Conservation (phyloP, 345 rosid genomes). For the Eucalyptus albens region DNA sequence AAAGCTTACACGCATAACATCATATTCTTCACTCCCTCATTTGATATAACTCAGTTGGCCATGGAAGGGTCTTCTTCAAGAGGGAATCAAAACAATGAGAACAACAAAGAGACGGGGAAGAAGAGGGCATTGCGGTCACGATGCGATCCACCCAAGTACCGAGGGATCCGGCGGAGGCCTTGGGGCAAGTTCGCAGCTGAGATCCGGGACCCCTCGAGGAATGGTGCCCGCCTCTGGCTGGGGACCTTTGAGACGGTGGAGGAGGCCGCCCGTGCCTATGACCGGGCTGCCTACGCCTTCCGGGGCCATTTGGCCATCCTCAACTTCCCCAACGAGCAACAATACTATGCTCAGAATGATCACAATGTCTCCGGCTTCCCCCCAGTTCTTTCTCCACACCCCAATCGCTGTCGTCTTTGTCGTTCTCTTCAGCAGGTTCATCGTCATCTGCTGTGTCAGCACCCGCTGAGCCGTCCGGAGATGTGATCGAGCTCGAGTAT, state of each 20-base stretch:
- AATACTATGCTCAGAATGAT: background rate
- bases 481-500: background rate
- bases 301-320: slow-evolving; percentile 48
- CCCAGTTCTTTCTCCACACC: background rate
- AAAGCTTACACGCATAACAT: background rate
- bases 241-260: slow-evolving; percentile 52
- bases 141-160: slow-evolving; percentile 22
- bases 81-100: background rate
- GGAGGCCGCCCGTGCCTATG: slow-evolving; percentile 57
- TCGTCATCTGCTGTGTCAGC: background rate
- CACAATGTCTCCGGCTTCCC: background rate
- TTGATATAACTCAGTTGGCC: background rate
- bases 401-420: background rate
- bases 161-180: slow-evolving; percentile 65
- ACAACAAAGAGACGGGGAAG: background rate
- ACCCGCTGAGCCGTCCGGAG: background rate
- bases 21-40: background rate
- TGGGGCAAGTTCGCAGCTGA: slow-evolving; percentile 90
- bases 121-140: background rate
- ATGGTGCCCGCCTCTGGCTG: slow-evolving; percentile 65
- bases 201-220: slow-evolving; percentile 69
- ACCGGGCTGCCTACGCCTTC: slow-evolving; percentile 45
- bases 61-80: background rate
- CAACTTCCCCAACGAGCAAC: slow-evolving; percentile 54
- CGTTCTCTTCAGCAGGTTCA: background rate